Evolutionary conservation across 768 basidiomycete species (phyloP), one percentile per base, ranked within the genome.

Genomic region (Cystobasidium ongulense): DNA sequence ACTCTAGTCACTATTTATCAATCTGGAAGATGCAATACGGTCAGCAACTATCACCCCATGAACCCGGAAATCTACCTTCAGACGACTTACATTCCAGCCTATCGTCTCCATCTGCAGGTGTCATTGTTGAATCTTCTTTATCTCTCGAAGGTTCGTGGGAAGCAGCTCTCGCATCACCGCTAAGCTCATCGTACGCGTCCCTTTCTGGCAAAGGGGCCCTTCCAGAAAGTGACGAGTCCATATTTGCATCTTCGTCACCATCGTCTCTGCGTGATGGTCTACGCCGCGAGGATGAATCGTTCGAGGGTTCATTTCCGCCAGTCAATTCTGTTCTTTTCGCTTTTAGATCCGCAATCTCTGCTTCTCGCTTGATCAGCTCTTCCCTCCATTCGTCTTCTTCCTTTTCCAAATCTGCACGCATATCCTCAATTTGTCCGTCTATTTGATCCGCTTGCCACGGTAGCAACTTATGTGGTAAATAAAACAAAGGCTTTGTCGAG

Each of bases 371-470:
- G n/a, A 46, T 46, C 36, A 74, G 38, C 52, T 75, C 66, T 18
- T 62, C 41, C 33, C 27, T 75, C 71, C 66, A 66, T 15, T 43
- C 70, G 25, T 33, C 74, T 27, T 74, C 41, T 46, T 75, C 74
- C 31, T 72, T 72, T 15, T 75, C 74, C 17, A 68, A 57, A 46
- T 70, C 63, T 10, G 29, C 35, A 31, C 53, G 39, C 38, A 65
- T 65, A 31, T 67, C 74, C 31, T 72, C 74, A 5, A 72, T 35
- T 50, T 75, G 74, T 8, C 73, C 72, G 31, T 78, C 76, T 31
- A 79, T 76, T n/a, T 74, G 66, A 65, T 78, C 76, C 31, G 76
- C 76, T 52, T 79, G 78, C 18, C 46, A 64, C 0, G 75, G 75
- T 33, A 76, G 54, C 18, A 79, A 65, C 5, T 78, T 77, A 50